Percentiles rank a stretch among this genome's conserved stretches.
These are phyloP conservation scores for Hymenoscyphus infarciens DNA, from an alignment of 2,329 filamentous ascomycete species.

Conservation along the genomic window DNA sequence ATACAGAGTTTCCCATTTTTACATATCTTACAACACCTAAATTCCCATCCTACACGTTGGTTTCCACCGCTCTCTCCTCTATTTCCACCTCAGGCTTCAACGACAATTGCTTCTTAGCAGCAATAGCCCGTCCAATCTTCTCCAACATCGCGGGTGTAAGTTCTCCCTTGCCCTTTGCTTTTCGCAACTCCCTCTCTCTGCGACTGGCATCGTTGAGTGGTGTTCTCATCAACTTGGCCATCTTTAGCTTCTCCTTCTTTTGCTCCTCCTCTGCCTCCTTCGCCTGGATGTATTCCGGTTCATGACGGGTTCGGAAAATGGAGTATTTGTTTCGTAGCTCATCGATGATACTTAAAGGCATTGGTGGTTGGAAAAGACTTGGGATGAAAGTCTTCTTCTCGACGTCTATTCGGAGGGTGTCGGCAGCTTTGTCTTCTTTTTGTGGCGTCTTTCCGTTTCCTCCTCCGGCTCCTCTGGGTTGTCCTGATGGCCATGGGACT, in stretches of 20 bases:
- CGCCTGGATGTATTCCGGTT: constrained; percentile 64
- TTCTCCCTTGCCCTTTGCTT: constrained; percentile 29
- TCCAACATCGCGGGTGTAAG: constrained; percentile 33
- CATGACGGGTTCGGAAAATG: constrained; percentile 76
- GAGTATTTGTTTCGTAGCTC: constrained; percentile 84
- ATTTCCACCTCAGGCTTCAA: constrained; percentile 17
- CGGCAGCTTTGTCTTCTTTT: constrained; percentile 53
- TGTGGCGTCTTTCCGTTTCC: constrained; percentile 35
- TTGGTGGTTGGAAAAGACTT: constrained; percentile 71
- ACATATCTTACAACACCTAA: constrained; percentile 31
- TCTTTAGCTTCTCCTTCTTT: constrained; percentile 35
- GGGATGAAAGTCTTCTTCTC: constrained; percentile 74
- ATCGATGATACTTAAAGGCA: constrained; percentile 74
- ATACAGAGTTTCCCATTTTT: constrained; percentile 15
- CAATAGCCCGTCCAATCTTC: constrained; percentile 35
- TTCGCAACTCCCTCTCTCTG: constrained; percentile 27
- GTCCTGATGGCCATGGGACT: constrained; percentile 67
- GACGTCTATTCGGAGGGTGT: constrained; percentile 74
- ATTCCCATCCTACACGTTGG: constrained; percentile 16
- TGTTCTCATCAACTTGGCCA: constrained; percentile 30
- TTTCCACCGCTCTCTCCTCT: constrained; percentile 5
- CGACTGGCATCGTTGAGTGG: constrained; percentile 34
- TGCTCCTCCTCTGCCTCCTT: constrained; percentile 58
- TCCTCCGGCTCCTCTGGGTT: not conserved
- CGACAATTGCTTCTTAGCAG: constrained; percentile 25